phyloP scores from a whole-genome alignment of 2,329 filamentous ascomycete species.

The Orbilia oligospora region DNA sequence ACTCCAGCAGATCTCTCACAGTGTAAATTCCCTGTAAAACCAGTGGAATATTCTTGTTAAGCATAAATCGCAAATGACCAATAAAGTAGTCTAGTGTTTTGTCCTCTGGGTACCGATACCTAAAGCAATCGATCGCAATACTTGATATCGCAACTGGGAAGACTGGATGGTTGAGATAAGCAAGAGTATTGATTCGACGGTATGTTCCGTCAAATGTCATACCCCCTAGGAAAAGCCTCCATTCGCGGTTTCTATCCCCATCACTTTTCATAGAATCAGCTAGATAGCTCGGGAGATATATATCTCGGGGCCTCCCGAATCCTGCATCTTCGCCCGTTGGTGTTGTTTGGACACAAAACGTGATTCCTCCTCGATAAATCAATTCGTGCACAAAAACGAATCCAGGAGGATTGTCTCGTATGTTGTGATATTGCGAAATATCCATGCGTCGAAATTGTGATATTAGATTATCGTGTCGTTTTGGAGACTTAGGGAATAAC shows the following conservation, averaged over 20 bases:
- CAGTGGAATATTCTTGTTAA: slow-evolving; percentile 43
- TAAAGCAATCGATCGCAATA: slow-evolving; percentile 44
- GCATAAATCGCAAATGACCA: slow-evolving; percentile 48
- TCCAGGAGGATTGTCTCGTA: slow-evolving; percentile 17
- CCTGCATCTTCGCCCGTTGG: slow-evolving; percentile 26
- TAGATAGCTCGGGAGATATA: slow-evolving; percentile 31
- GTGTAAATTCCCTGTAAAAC: slow-evolving; percentile 28
- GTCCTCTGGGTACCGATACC: slow-evolving; percentile 41
- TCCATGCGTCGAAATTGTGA: slow-evolving; percentile 16
- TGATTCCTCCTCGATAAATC: slow-evolving; percentile 43
- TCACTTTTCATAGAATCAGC: slow-evolving; percentile 34
- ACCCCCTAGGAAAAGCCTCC: slow-evolving; percentile 31
- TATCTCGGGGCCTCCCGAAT: slow-evolving; percentile 35
- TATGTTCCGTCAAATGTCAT: slow-evolving; percentile 35
- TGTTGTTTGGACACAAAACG: slow-evolving; percentile 44
- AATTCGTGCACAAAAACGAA: slow-evolving; percentile 42
- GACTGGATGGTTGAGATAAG: slow-evolving; percentile 42
- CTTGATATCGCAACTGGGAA: slow-evolving; percentile 28
- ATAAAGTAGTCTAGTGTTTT: slow-evolving; percentile 49
- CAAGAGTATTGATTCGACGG: slow-evolving; percentile 34
- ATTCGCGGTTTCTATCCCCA: slow-evolving; percentile 27
- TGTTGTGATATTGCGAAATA: slow-evolving; percentile 14
- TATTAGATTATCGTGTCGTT: slow-evolving; percentile 12
- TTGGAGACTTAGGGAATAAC: slow-evolving; percentile 5
- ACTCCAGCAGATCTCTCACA: slow-evolving; percentile 34